A percentile compares a stretch with the other conserved stretches of the same genome.
phyloP scores from a whole-genome alignment of 164 flowering plant genomes.

The Dillenia turbinata region DNA sequence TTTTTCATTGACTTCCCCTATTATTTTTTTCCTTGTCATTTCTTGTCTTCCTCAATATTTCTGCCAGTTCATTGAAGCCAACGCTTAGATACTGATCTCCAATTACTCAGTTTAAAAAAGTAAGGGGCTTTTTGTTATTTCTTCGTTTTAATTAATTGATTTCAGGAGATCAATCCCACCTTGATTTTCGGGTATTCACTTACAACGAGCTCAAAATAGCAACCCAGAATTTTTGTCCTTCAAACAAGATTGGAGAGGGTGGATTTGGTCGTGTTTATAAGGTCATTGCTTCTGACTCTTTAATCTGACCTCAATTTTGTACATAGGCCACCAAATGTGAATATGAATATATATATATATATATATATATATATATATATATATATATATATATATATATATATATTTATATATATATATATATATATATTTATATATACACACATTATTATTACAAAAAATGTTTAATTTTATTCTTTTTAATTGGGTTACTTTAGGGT shows the following conservation, averaged over 20 bases:
- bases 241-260: conserved; percentile 56
- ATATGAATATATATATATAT: too few species aligned
- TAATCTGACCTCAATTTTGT: not conserved
- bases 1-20: too few species aligned
- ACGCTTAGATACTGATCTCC: not conserved
- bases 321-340: not conserved
- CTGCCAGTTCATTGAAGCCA: not conserved
- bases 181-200: conserved; percentile 23
- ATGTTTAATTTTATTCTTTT: conserved; percentile 1
- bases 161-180: conserved; percentile 12
- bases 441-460: not conserved
- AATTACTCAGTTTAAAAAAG: not conserved
- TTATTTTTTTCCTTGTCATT: too few species aligned
- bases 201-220: conserved; percentile 37
- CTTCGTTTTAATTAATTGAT: not conserved
- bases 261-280: conserved; percentile 50
- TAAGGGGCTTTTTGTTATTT: not conserved
- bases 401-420: too few species aligned
- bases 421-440: not conserved
- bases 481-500: conserved; percentile 36
- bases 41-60: too few species aligned
- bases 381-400: too few species aligned
- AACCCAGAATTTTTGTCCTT: conserved; percentile 29
- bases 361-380: too few species aligned
- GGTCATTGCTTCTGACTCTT: conserved; percentile 20